Base-by-base conservation (phyloP, 129 eudicot genomes). In the Pseudognaphalium luteoalbum region DNA sequence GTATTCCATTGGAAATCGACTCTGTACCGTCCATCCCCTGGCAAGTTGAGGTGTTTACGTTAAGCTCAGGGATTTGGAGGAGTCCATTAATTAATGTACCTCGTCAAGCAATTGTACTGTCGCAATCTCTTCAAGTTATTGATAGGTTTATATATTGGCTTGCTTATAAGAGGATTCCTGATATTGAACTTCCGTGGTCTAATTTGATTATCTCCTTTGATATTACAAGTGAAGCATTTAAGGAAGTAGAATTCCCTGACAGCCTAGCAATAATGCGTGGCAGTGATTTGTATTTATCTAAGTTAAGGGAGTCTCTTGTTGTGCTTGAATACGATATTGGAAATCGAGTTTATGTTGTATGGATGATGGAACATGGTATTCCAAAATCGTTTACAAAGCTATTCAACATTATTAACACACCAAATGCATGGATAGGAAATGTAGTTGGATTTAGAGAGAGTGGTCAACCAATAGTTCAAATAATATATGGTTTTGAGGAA, bases 361-460 rank as follows among this genome's bases (percentile, higher is more conserved):
- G 60, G 60, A 54, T 54, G 60, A 54, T 54, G 60, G 60, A 54
- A 19, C 25, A 54, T n/a, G 60, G 60, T 54, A 11, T 54, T n/a
- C 22, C 60, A 3, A 19, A 54, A 54, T 54, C 60, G 9, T 54
- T 54, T 54, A n/a, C 60, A 54, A 54, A 54, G 60, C 22, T 54
- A 5, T 54, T 6, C 60, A 54, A n/a, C 11, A 54, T 54, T 17
- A 54, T 54, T 17, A n/a, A 54, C 60, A 5, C 21, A 54, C 60
- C 60, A 14, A 19, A 54, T n/a, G 60, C 60, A 54, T 54, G 21
- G 21, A n/a, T 54, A 17, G 21, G 25, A 54, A 54, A 54, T 54
- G 60, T 54, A 4, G 3, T 54, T 54, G 60, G 60, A 54, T 54
- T 54, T 54, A 54, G 25, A 11, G n/a, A n/a, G 21, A 54, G 60